These are phyloP conservation scores for Lavandula angustifolia DNA, from an alignment of 257 asterid genomes.

Conservation along the genomic window DNA sequence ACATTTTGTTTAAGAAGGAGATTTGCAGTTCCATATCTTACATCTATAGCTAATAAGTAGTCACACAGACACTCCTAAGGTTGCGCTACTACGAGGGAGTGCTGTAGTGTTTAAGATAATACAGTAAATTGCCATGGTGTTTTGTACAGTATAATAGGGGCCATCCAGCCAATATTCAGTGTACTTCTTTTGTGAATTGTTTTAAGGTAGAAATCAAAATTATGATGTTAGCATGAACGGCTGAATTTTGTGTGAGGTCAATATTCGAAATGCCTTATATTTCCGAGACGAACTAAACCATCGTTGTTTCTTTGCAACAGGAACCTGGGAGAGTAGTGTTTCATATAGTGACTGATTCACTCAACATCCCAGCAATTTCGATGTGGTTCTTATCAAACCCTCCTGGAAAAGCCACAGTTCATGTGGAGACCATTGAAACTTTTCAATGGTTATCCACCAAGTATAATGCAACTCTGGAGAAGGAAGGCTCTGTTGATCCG, in stretches of 20 bases:
- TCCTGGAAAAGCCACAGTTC: constrained; percentile 71
- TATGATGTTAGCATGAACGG: constrained; percentile 5
- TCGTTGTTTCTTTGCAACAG: constrained; percentile 44
- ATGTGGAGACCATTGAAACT: constrained; percentile 62
- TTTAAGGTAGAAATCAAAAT: constrained; percentile 2
- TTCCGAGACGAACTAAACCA: constrained; percentile 9
- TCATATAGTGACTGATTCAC: constrained; percentile 81
- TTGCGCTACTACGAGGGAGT: not conserved
- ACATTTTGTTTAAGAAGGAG: not conserved
- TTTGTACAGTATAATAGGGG: constrained; percentile 1
- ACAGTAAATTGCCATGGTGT: not conserved
- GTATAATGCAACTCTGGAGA: constrained; percentile 51
- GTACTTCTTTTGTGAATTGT: not conserved
- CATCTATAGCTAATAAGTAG: constrained; percentile 19
- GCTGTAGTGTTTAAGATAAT: constrained; percentile 8
- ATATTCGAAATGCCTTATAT: constrained; percentile 10
- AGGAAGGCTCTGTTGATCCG: constrained; percentile 61
- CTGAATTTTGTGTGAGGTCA: not conserved
- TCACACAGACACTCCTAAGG: not conserved
- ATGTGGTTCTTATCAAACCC: constrained; percentile 94
- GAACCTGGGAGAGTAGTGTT: constrained; percentile 73
- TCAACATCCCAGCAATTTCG: constrained; percentile 77
- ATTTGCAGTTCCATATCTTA: not conserved
- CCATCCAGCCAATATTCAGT: not conserved
- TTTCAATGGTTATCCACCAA: constrained; percentile 60